A percentile compares a stretch with the other conserved stretches of the same genome.
These are phyloP conservation scores for Nakazawaea pomicola DNA, from an alignment of 805 yeast genomes.

Conservation along the genomic window DNA sequence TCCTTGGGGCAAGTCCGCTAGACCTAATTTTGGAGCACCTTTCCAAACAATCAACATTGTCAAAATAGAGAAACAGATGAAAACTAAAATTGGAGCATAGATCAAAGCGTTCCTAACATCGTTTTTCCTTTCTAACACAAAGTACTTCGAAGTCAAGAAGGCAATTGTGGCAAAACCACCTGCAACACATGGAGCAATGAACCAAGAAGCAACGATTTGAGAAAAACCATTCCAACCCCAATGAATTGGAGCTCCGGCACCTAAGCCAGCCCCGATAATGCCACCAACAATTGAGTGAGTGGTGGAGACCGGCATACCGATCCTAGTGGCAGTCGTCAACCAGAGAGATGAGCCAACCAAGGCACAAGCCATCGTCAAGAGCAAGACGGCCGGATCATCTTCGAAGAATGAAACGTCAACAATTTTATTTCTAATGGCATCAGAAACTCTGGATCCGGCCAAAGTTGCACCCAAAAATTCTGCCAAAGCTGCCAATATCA, in stretches of 20 bases:
- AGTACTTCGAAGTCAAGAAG: conserved; percentile 54
- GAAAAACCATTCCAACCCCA: conserved; percentile 80
- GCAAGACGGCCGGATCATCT: conserved; percentile 61
- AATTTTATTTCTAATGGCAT: conserved; percentile 64
- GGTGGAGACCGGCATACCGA: conserved; percentile 78
- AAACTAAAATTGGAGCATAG: conserved; percentile 58
- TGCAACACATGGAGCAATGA: conserved; percentile 68
- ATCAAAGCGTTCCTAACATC: conserved; percentile 51
- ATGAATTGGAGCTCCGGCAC: conserved; percentile 57
- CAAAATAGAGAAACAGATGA: conserved; percentile 52
- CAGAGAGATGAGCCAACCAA: conserved; percentile 67
- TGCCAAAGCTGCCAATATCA: conserved; percentile 63
- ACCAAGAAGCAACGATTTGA: conserved; percentile 76
- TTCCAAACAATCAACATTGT: conserved; percentile 80
- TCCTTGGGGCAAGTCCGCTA: conserved; percentile 46
- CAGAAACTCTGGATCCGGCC: conserved; percentile 71
- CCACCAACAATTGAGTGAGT: conserved; percentile 79
- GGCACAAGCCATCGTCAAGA: conserved; percentile 75
- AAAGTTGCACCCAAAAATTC: conserved; percentile 73
- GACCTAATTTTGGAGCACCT: conserved; percentile 65
- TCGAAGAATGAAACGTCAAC: conserved; percentile 45
- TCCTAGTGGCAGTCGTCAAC: conserved; percentile 60
- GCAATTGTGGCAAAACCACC: conserved; percentile 56
- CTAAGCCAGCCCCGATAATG: conserved; percentile 69
- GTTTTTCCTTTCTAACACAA: conserved; percentile 55